A percentile compares a stretch with the other conserved stretches of the same genome.
Conservation (phyloP, 225 moss, liverwort and hornwort species). For the Physcomitrellopsis africana region DNA sequence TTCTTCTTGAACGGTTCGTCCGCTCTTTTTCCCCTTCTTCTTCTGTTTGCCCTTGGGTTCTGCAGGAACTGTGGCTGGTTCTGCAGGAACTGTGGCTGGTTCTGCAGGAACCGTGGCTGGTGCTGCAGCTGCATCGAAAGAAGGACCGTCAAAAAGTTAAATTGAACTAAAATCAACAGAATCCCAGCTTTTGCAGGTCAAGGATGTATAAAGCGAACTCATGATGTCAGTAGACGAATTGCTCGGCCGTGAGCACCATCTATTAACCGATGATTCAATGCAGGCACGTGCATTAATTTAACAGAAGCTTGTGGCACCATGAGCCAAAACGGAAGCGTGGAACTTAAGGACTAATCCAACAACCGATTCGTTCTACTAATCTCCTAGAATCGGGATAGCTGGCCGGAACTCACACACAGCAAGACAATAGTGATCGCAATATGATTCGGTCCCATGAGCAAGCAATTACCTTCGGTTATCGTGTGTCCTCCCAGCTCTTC, state of each 20-base stretch:
- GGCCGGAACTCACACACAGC: neutral
- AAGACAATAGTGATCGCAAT: neutral
- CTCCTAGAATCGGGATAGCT: slow-evolving; percentile 7
- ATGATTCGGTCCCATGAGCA: neutral
- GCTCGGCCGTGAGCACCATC: neutral
- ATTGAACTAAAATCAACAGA: slow-evolving; percentile 3
- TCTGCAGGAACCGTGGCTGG: no score
- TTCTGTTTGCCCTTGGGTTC: slow-evolving; percentile 76
- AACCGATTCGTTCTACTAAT: neutral
- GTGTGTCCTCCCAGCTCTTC: slow-evolving; percentile 52
- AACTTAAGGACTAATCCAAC: slow-evolving; percentile 1
- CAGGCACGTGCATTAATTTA: slow-evolving; percentile 1
- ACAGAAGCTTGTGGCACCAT: slow-evolving; percentile 6
- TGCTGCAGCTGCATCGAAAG: slow-evolving; percentile 35
- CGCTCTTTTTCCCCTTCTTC: slow-evolving; percentile 83
- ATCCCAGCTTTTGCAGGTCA: slow-evolving; percentile 6
- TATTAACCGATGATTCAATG: slow-evolving; percentile 2
- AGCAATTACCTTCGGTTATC: slow-evolving; percentile 41
- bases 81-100: slow-evolving; percentile 35
- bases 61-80: slow-evolving; percentile 29
- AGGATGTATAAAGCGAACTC: neutral
- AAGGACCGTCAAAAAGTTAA: neutral
- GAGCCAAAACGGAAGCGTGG: neutral
- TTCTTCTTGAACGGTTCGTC: slow-evolving; percentile 84
- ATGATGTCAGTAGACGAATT: neutral